A percentile compares a stretch with the other conserved stretches of the same genome.
phyloP scores from a whole-genome alignment of 2,329 filamentous ascomycete species.

The Endothia cerciana region DNA sequence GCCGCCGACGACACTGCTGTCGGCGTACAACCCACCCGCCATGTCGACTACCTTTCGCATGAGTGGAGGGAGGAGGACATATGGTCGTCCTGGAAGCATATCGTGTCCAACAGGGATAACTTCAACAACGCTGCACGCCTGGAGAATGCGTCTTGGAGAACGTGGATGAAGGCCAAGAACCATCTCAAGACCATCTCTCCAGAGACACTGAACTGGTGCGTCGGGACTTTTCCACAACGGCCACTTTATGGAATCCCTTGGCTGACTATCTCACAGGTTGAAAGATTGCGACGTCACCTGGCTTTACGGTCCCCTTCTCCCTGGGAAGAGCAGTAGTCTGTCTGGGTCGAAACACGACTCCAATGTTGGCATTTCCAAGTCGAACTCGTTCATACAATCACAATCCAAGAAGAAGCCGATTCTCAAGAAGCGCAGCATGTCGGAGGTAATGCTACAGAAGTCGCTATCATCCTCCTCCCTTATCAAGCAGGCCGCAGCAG shows the following conservation, averaged over 20 bases:
- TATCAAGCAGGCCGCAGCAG: constrained; percentile 84
- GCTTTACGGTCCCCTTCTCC: constrained; percentile 92
- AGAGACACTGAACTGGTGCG: constrained; percentile 90
- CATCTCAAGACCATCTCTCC: constrained; percentile 85
- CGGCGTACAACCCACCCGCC: constrained; percentile 74
- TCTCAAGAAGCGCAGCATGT: constrained; percentile 94
- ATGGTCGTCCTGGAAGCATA: constrained; percentile 95
- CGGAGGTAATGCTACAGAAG: constrained; percentile 89
- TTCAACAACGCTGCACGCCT: constrained; percentile 82
- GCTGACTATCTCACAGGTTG: constrained; percentile 61
- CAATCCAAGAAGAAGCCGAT: constrained; percentile 80
- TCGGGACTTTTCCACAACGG: constrained; percentile 28
- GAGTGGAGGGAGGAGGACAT: constrained; percentile 96
- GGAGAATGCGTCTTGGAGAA: constrained; percentile 96
- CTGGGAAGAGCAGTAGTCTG: constrained; percentile 46
- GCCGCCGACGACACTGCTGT: constrained; percentile 82
- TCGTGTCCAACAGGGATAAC: constrained; percentile 76
- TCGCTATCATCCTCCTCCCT: constrained; percentile 88
- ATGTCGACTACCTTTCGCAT: constrained; percentile 95
- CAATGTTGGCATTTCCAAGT: constrained; percentile 54
- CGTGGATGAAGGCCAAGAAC: constrained; percentile 93
- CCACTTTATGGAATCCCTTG: not conserved
- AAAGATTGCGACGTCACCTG: constrained; percentile 98
- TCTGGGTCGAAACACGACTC: constrained; percentile 34
- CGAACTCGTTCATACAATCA: constrained; percentile 65